A percentile compares a stretch with the other conserved stretches of the same genome.
Conservation (phyloP, 2,329 filamentous ascomycete species). For the Cladophialophora bantiana region DNA sequence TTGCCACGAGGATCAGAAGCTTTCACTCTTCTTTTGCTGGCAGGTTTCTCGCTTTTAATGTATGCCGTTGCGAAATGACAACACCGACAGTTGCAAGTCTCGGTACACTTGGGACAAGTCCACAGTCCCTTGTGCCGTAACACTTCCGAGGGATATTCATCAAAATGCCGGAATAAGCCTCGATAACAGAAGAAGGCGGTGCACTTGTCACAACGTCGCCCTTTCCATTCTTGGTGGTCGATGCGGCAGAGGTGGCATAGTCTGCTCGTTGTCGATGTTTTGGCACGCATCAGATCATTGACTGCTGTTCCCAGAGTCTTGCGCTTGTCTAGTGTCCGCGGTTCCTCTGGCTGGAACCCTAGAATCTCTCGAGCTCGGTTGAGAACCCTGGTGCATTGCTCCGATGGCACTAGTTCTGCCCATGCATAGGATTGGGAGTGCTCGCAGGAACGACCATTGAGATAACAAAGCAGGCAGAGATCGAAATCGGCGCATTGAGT, state of each 20-base stretch:
- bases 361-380: slow-evolving; percentile 41
- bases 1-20: slow-evolving; percentile 46
- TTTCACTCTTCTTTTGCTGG: slow-evolving; percentile 45
- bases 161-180: slow-evolving; percentile 48
- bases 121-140: slow-evolving; percentile 44
- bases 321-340: slow-evolving; percentile 37
- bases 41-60: slow-evolving; percentile 46
- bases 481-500: slow-evolving; percentile 48
- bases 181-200: slow-evolving; percentile 49
- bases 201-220: slow-evolving; percentile 45
- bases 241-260: slow-evolving; percentile 49
- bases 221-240: slow-evolving; percentile 48
- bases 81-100: slow-evolving; percentile 48
- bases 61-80: slow-evolving; percentile 47
- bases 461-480: slow-evolving; percentile 47
- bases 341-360: slow-evolving; percentile 41
- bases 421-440: slow-evolving; percentile 46
- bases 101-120: slow-evolving; percentile 47
- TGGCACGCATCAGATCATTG: slow-evolving; percentile 44
- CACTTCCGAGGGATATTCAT: slow-evolving; percentile 44
- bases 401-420: slow-evolving; percentile 45
- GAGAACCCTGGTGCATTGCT: slow-evolving; percentile 42
- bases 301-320: slow-evolving; percentile 43
- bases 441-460: slow-evolving; percentile 48
- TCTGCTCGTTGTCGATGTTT: slow-evolving; percentile 37